A percentile compares a stretch with the other conserved stretches of the same genome.
Conservation (phyloP, 192 early-diverging fungal species). For the Geranomyces michiganensis region DNA sequence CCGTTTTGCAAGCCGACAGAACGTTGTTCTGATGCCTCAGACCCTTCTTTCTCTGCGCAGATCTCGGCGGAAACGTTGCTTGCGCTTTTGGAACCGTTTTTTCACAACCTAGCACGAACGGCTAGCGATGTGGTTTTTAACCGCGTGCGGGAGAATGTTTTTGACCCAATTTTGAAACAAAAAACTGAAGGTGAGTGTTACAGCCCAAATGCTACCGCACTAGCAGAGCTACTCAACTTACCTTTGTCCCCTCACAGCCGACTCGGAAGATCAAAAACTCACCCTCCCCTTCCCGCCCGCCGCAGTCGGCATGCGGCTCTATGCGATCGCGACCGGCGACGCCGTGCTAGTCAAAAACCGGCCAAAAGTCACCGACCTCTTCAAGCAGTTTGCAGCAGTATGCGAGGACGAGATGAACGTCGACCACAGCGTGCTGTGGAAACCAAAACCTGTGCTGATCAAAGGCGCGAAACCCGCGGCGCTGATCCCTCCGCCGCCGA, state of each 20-base stretch:
- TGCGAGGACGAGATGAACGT: neutral
- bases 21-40: constrained; percentile 40
- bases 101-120: constrained; percentile 49
- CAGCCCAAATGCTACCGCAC: too few species aligned
- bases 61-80: constrained; percentile 35
- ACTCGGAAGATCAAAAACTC: neutral
- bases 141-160: constrained; percentile 46
- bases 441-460: neutral
- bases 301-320: constrained; percentile 1
- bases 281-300: constrained; percentile 11
- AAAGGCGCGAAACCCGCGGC: neutral
- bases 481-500: neutral
- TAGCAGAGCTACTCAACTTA: too few species aligned
- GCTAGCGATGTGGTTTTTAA: constrained; percentile 48
- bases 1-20: neutral
- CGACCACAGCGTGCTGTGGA: too few species aligned
- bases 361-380: constrained; percentile 39
- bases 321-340: constrained; percentile 22
- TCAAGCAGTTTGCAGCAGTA: constrained; percentile 37
- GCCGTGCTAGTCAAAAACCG: constrained; percentile 33
- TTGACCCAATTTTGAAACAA: constrained; percentile 49
- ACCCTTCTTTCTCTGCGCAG: too few species aligned
- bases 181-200: constrained; percentile 18
- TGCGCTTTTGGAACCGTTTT: constrained; percentile 56
- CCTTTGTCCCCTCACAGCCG: too few species aligned